Percentiles rank a stretch among this genome's conserved stretches.
phyloP scores from a whole-genome alignment of 2,329 filamentous ascomycete genomes.

The Beauveria varroae region DNA sequence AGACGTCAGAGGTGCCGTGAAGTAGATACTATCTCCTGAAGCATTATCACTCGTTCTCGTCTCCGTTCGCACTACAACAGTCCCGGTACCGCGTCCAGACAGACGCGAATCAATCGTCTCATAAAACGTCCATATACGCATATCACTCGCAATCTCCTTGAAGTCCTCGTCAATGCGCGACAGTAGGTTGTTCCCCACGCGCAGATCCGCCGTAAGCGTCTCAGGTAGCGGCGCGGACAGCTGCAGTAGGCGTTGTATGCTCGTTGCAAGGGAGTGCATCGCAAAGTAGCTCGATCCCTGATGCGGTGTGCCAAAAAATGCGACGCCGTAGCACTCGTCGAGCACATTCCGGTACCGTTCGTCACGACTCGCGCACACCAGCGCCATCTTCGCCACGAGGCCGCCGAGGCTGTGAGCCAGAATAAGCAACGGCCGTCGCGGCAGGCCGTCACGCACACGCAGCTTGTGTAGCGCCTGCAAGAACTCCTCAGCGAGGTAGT shows the following conservation, averaged over 20 bases:
- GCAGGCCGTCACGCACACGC: constrained; percentile 25
- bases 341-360: constrained; percentile 36
- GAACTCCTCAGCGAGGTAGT: constrained; percentile 38
- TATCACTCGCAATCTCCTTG: constrained; percentile 46
- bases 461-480: constrained; percentile 34
- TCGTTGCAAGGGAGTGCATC: constrained; percentile 45
- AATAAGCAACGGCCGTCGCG: constrained; percentile 47
- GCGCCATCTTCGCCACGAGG: constrained; percentile 49
- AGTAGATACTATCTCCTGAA: constrained; percentile 38
- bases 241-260: constrained; percentile 45
- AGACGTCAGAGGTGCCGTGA: constrained; percentile 52
- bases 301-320: constrained; percentile 54
- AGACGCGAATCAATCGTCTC: constrained; percentile 55
- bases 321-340: constrained; percentile 51
- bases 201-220: constrained; percentile 42
- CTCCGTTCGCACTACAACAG: constrained; percentile 14
- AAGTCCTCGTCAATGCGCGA: constrained; percentile 47
- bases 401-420: constrained; percentile 56
- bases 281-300: constrained; percentile 57
- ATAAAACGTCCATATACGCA: constrained; percentile 56
- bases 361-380: constrained; percentile 38
- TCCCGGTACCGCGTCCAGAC: constrained; percentile 33
- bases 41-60: not conserved
- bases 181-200: constrained; percentile 41
- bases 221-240: constrained; percentile 42